Percentiles rank a stretch among this genome's conserved stretches.
Evolutionary conservation across 1,284 basidiomycete genomes (phyloP).

Genomic region (Mycena citricolor): DNA sequence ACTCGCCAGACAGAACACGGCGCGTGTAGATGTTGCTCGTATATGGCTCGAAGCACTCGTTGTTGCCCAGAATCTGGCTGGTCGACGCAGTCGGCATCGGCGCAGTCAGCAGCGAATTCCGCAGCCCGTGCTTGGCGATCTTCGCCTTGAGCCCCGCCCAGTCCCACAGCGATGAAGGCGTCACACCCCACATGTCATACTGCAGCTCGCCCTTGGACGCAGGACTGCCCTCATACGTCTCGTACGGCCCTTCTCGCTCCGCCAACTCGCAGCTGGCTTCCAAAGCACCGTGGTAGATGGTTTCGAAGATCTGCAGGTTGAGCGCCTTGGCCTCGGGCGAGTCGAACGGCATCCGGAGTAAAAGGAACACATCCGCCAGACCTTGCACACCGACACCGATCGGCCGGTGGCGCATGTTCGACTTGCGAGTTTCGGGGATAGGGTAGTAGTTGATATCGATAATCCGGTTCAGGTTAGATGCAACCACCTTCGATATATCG

Average conservation of each 20-base stretch:
- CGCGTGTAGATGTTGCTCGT: conserved; percentile 99
- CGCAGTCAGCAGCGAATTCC: conserved; percentile 93
- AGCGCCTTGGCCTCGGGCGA: conserved; percentile 86
- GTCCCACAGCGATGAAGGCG: conserved; percentile 93
- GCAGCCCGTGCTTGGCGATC: conserved; percentile 73
- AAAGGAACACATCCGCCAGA: conserved; percentile 98
- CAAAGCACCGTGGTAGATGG: conserved; percentile 95
- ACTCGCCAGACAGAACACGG: conserved; percentile 98
- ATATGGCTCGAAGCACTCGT: conserved; percentile 98
- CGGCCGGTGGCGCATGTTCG: conserved; percentile 97
- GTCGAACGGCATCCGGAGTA: conserved; percentile 94
- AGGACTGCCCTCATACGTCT: conserved; percentile 91
- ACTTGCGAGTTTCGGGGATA: conserved; percentile 86
- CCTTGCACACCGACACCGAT: conserved; percentile 99
- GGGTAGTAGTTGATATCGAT: conserved; percentile 97
- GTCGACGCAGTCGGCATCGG: conserved; percentile 99
- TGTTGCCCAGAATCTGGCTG: conserved; percentile 97
- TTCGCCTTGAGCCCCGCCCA: conserved; percentile 89
- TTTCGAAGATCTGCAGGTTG: conserved; percentile 98
- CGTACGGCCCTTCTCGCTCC: conserved; percentile 80
- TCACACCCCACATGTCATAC: conserved; percentile 94
- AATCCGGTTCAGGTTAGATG: conserved; percentile 92
- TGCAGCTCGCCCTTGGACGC: conserved; percentile 89
- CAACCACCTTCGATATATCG: conserved; percentile 89
- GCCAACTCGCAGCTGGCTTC: conserved; percentile 94